phyloP scores from a whole-genome alignment of 1,284 basidiomycete genomes.

The Ustilago crameri region DNA sequence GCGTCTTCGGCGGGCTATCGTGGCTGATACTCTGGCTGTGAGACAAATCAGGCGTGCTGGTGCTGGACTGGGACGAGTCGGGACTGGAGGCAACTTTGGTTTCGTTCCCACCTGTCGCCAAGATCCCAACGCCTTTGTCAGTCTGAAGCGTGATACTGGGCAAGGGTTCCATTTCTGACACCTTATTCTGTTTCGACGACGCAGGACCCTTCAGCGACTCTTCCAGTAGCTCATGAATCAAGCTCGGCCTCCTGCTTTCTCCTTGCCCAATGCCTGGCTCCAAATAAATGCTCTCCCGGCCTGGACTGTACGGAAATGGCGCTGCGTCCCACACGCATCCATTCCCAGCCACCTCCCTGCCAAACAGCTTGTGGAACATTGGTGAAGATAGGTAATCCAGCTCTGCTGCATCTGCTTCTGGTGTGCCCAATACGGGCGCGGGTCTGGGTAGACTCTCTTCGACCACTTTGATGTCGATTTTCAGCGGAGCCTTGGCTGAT shows the following conservation, averaged over 20 bases:
- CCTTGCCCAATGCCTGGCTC: neutral
- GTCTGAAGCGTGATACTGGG: conserved; percentile 6
- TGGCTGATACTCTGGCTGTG: too few species aligned
- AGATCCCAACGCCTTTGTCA: neutral
- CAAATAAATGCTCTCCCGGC: conserved; percentile 7
- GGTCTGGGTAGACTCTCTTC: too few species aligned
- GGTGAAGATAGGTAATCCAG: conserved; percentile 15
- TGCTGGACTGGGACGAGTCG: neutral
- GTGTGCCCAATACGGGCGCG: too few species aligned
- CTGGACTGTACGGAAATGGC: conserved; percentile 43
- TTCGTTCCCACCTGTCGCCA: neutral
- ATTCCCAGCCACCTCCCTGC: neutral
- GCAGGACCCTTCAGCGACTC: neutral
- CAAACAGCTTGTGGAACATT: conserved; percentile 16
- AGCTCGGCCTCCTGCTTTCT: neutral
- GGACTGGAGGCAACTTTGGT: neutral
- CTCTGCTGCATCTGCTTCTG: too few species aligned
- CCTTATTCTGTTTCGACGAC: neutral
- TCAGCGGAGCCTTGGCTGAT: neutral
- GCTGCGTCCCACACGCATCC: conserved; percentile 15
- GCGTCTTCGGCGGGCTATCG: too few species aligned
- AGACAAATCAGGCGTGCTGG: neutral
- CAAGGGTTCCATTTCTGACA: neutral
- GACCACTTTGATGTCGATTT: neutral
- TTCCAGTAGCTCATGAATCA: neutral